Percentiles rank a stretch among this genome's conserved stretches.
Evolutionary conservation across 2,329 filamentous ascomycete species (phyloP).

Genomic region (Botrytis porri): DNA sequence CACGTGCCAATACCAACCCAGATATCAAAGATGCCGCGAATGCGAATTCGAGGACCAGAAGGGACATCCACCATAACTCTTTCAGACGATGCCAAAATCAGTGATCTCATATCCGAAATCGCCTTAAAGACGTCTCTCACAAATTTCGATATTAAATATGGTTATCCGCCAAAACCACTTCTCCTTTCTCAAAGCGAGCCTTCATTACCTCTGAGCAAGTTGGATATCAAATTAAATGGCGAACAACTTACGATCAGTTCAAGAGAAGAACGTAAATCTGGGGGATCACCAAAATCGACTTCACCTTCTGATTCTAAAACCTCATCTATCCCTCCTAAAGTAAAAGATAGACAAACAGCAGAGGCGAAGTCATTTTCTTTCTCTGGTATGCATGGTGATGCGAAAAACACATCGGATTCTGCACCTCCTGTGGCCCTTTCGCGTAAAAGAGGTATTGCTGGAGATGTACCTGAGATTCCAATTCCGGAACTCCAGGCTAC

Average conservation of each 20-base stretch:
- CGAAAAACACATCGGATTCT: conserved; percentile 1
- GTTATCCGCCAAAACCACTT: conserved; percentile 74
- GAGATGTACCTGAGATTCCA: conserved; percentile 41
- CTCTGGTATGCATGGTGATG: conserved; percentile 19
- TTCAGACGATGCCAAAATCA: conserved; percentile 63
- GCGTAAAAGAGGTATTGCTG: conserved; percentile 33
- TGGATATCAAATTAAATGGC: conserved; percentile 61
- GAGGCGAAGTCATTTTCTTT: conserved; percentile 21
- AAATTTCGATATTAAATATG: conserved; percentile 75
- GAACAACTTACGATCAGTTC: conserved; percentile 62
- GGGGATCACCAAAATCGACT: background rate
- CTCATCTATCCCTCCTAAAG: background rate
- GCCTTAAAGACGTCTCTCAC: conserved; percentile 61
- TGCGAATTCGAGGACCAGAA: conserved; percentile 71
- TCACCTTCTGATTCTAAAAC: background rate
- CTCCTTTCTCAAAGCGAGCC: conserved; percentile 50
- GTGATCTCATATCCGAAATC: conserved; percentile 59
- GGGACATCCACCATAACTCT: conserved; percentile 70
- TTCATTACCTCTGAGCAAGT: conserved; percentile 49
- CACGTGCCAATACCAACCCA: conserved; percentile 15
- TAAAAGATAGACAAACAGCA: conserved; percentile 5
- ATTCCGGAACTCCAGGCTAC: conserved; percentile 50
- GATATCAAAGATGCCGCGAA: conserved; percentile 51
- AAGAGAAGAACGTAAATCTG: conserved; percentile 1
- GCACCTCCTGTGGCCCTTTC: conserved; percentile 30